phyloP scores from a whole-genome alignment of 257 asterid genomes.

The Buddleja alternifolia region DNA sequence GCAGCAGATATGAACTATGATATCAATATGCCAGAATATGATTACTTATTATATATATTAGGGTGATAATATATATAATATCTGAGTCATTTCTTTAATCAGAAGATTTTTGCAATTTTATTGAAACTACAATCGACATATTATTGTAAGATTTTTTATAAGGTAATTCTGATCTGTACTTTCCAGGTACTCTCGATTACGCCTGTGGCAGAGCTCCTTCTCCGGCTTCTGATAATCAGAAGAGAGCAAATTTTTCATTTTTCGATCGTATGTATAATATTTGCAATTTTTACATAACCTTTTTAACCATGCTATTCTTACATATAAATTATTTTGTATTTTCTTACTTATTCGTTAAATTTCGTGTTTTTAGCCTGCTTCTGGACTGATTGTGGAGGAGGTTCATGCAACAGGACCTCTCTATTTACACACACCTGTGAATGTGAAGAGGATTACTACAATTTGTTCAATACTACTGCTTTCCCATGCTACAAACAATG shows the following conservation, averaged over 20 bases:
- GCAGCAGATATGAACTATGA: no score
- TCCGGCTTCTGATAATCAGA: slow-evolving; percentile 41
- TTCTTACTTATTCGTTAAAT: not conserved
- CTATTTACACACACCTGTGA: slow-evolving; percentile 50
- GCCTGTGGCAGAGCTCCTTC: slow-evolving; percentile 36
- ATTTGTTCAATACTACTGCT: slow-evolving; percentile 62
- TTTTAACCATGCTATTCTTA: not conserved
- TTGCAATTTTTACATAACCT: not conserved
- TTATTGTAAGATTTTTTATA: not conserved
- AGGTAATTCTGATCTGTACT: not conserved
- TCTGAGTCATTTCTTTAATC: no score
- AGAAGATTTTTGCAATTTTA: no score
- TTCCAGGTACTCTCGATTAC: slow-evolving; percentile 38
- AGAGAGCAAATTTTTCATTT: slow-evolving; percentile 38
- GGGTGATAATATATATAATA: no score
- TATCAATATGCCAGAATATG: no score
- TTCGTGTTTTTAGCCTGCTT: slow-evolving; percentile 51
- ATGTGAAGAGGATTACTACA: slow-evolving; percentile 65
- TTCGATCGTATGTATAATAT: slow-evolving; percentile 50
- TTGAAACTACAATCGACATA: not conserved
- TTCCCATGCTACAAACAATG: slow-evolving; percentile 79
- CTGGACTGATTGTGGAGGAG: slow-evolving; percentile 89
- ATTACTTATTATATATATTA: no score
- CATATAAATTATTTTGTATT: not conserved
- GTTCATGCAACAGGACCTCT: slow-evolving; percentile 67